Evolutionary conservation across 1,139 yeast species (phyloP).

Genomic region (Yamadazyma spencermartinsiae): DNA sequence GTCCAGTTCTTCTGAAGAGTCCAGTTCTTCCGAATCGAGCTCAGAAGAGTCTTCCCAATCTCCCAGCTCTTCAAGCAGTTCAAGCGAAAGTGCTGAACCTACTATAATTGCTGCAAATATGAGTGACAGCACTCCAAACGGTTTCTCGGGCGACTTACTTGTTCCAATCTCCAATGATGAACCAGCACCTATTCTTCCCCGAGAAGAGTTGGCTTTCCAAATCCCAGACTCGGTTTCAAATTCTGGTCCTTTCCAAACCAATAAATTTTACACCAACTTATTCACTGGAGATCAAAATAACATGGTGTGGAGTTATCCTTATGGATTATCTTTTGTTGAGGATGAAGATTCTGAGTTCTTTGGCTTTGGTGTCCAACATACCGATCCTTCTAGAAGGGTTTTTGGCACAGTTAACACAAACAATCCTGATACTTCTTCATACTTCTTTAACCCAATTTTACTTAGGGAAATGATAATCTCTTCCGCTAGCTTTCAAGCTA

Average conservation of each 20-base stretch:
- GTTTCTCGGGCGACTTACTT: constrained; percentile 41
- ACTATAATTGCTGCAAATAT: constrained; percentile 6
- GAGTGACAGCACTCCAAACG: constrained; percentile 8
- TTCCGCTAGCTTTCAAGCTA: constrained; percentile 46
- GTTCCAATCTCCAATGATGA: constrained; percentile 45
- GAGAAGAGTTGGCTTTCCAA: constrained; percentile 50
- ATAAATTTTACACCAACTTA: constrained; percentile 81
- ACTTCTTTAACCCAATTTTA: constrained; percentile 56
- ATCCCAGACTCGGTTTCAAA: constrained; percentile 49
- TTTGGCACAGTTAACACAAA: constrained; percentile 55
- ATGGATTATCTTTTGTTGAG: constrained; percentile 64
- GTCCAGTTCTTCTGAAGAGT: constrained; percentile 1
- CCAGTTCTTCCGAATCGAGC: background rate
- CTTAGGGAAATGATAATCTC: constrained; percentile 56
- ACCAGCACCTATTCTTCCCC: constrained; percentile 53
- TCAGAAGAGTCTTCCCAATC: background rate
- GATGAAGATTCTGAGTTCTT: constrained; percentile 41
- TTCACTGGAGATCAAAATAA: constrained; percentile 63
- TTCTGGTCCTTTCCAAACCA: constrained; percentile 63
- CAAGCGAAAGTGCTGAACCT: constrained; percentile 1
- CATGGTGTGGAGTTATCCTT: constrained; percentile 80
- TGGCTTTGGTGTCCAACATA: constrained; percentile 73
- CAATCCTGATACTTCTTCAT: constrained; percentile 30
- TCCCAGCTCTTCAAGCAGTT: background rate
- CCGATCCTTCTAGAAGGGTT: constrained; percentile 55